These are phyloP conservation scores for Inga leiocalycina DNA, from an alignment of 306 rosid species.

Conservation along the genomic window DNA sequence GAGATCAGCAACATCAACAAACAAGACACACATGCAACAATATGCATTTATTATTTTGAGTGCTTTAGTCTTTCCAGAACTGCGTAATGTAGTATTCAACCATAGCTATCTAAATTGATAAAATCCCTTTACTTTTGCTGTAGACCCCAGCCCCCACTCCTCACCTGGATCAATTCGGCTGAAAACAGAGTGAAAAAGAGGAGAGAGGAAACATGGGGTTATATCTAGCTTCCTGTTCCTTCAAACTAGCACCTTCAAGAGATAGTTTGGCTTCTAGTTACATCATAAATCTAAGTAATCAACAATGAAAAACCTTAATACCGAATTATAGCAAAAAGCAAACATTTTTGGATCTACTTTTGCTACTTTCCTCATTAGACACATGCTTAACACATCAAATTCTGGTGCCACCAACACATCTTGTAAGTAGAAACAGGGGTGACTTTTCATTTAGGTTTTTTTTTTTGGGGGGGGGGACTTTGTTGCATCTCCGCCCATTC, in stretches of 20 bases:
- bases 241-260: neutral
- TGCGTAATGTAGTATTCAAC: neutral
- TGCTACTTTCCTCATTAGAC: neutral
- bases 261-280: neutral
- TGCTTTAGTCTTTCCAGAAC: neutral
- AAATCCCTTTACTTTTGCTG: neutral
- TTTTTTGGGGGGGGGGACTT: neutral
- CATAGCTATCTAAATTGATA: neutral
- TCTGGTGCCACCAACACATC: neutral
- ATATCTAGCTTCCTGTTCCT: neutral
- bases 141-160: neutral
- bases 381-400: neutral
- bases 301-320: neutral
- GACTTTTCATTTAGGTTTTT: neutral
- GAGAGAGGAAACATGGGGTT: neutral
- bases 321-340: conserved; percentile 3
- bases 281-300: neutral
- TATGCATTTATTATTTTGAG: neutral
- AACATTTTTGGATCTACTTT: neutral
- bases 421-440: neutral
- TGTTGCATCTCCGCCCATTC: neutral
- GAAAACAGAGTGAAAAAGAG: neutral
- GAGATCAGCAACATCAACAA: neutral
- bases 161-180: neutral
- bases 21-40: neutral